Conservation (phyloP, 306 rosid species). For the Citrullus mucosospermus region DNA sequence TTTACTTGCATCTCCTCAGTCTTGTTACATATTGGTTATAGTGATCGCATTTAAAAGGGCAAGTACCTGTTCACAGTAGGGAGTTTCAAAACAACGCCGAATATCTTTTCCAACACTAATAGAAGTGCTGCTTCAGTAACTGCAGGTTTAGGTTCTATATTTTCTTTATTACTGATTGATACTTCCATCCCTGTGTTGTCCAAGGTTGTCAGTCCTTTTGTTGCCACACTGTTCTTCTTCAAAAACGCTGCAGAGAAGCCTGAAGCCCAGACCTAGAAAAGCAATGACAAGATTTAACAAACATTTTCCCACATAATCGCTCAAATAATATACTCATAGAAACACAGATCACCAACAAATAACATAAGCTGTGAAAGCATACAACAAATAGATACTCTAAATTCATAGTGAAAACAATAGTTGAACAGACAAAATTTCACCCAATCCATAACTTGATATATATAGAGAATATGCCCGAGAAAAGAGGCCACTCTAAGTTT, state of each 20-base stretch:
- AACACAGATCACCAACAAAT: background rate
- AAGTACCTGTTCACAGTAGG: slow-evolving; percentile 80
- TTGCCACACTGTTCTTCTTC: slow-evolving; percentile 74
- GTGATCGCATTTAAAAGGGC: background rate
- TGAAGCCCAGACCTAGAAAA: slow-evolving; percentile 83
- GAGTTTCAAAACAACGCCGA: slow-evolving; percentile 63
- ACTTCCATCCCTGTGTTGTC: slow-evolving; percentile 31
- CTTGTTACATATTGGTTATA: background rate
- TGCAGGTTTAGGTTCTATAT: slow-evolving; percentile 50
- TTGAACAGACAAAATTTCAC: background rate
- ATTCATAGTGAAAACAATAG: background rate
- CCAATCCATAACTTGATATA: background rate
- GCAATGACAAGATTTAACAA: background rate
- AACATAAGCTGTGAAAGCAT: background rate
- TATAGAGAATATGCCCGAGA: background rate
- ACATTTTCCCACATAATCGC: background rate
- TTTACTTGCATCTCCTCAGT: background rate
- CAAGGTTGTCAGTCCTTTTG: slow-evolving; percentile 39
- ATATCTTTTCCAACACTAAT: slow-evolving; percentile 53
- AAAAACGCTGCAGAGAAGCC: slow-evolving; percentile 97
- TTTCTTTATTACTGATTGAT: slow-evolving; percentile 24
- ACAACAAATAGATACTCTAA: background rate
- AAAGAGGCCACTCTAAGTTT: background rate
- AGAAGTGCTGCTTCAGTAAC: slow-evolving; percentile 70
- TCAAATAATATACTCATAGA: background rate